A percentile compares a stretch with the other conserved stretches of the same genome.
Evolutionary conservation across 164 flowering plant species (phyloP).

Genomic region (Taxillus chinensis): DNA sequence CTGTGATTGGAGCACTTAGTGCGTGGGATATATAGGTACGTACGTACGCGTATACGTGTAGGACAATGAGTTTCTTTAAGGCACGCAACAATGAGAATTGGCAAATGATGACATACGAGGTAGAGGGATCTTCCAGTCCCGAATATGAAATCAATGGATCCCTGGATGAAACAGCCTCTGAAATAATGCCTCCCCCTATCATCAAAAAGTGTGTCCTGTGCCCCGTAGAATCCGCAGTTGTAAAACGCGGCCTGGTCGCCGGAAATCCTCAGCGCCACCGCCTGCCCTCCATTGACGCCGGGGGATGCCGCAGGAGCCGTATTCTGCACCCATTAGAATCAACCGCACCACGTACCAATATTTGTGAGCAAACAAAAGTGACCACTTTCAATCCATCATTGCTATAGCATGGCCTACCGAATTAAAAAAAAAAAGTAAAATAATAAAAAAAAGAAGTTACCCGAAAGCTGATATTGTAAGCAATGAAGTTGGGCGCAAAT

Average conservation of each 20-base stretch:
- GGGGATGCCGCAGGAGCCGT: conserved; percentile 61
- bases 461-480: conserved; percentile 72
- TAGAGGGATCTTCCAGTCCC: conserved; percentile 64
- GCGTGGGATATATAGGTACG: too few relatives aligned
- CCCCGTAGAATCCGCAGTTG: conserved; percentile 81
- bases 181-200: conserved; percentile 66
- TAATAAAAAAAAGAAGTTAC: conserved; percentile 20
- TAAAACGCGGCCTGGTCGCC: conserved; percentile 77
- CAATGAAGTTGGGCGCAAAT: conserved; percentile 52
- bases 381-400: too few relatives aligned
- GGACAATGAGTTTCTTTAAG: too few relatives aligned
- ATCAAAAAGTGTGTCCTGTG: conserved; percentile 76
- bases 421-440: too few relatives aligned
- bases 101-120: conserved; percentile 28
- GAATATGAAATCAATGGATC: conserved; percentile 82
- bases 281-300: conserved; percentile 63
- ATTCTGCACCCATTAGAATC: conserved; percentile 28
- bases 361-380: too few relatives aligned
- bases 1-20: too few relatives aligned
- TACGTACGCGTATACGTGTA: too few relatives aligned
- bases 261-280: conserved; percentile 57
- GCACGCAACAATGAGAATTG: too few relatives aligned
- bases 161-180: conserved; percentile 58
- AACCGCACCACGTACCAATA: too few relatives aligned
- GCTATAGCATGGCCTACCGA: too few relatives aligned